Evolutionary conservation across 768 basidiomycete species (phyloP).

Genomic region (Hygrophorus pudorinus): DNA sequence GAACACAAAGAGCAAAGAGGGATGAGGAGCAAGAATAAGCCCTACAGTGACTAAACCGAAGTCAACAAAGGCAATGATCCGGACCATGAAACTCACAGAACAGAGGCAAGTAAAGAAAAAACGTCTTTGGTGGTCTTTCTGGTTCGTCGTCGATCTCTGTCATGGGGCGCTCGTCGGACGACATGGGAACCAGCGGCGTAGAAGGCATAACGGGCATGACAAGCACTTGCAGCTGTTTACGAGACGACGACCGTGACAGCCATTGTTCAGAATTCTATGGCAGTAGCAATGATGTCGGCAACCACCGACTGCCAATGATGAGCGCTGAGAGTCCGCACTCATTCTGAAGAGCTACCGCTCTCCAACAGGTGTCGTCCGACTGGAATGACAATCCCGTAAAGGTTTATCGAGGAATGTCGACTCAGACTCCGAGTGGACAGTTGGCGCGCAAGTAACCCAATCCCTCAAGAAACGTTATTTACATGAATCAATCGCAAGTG

Average conservation of each 20-base stretch:
- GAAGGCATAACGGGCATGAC: too few relatives aligned
- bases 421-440: conserved; percentile 33
- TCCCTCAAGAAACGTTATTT: not conserved
- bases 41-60: conserved; percentile 19
- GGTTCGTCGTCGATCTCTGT: not conserved
- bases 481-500: conserved; percentile 18
- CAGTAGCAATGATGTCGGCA: not conserved
- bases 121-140: not conserved
- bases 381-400: conserved; percentile 9
- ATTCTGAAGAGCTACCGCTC: conserved; percentile 24
- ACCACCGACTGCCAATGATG: not conserved
- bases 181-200: not conserved
- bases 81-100: not conserved
- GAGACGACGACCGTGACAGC: not conserved
- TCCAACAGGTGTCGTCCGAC: conserved; percentile 8
- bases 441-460: conserved; percentile 29
- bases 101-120: not conserved
- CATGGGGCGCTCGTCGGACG: not conserved
- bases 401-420: conserved; percentile 29
- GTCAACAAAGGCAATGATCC: not conserved
- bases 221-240: too few relatives aligned
- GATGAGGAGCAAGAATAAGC: conserved; percentile 63
- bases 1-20: conserved; percentile 59
- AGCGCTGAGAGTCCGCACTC: too few relatives aligned
- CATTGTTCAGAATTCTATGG: not conserved